Evolutionary conservation across 2,329 filamentous ascomycete genomes (phyloP).

Genomic region (Lanzia echinophila): DNA sequence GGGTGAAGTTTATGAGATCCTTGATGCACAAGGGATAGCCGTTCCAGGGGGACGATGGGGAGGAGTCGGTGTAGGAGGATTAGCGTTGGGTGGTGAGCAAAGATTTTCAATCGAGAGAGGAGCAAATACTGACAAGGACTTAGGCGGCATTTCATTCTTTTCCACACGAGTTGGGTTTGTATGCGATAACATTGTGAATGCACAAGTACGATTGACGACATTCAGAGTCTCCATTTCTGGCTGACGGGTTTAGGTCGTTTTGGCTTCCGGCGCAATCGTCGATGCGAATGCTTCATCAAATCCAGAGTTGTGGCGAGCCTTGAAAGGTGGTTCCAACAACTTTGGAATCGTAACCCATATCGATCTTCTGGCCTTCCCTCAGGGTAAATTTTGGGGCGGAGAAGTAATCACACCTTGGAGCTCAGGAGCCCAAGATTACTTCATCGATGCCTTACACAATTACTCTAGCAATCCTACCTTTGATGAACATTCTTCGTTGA

Average conservation of each 20-base stretch:
- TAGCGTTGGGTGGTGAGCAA: slow-evolving; percentile 9
- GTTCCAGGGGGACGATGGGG: slow-evolving; percentile 33
- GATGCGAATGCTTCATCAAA: not conserved
- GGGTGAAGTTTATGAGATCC: slow-evolving; percentile 32
- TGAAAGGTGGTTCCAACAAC: not conserved
- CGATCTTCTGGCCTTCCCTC: slow-evolving; percentile 34
- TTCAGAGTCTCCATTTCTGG: slow-evolving; percentile 12
- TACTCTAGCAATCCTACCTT: not conserved
- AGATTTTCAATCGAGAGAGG: not conserved
- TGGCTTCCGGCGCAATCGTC: not conserved
- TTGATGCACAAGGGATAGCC: slow-evolving; percentile 29
- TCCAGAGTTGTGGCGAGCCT: not conserved
- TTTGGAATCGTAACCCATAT: slow-evolving; percentile 33
- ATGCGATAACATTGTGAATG: slow-evolving; percentile 39
- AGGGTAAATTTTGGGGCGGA: slow-evolving; percentile 14
- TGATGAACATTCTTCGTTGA: not conserved
- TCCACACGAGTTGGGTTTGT: slow-evolving; percentile 38
- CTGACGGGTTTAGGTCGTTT: slow-evolving; percentile 9
- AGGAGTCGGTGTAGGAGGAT: slow-evolving; percentile 11
- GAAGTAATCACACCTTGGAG: not conserved
- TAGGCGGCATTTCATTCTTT: slow-evolving; percentile 13
- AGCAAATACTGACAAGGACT: not conserved
- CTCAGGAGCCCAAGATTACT: not conserved
- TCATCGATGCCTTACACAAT: slow-evolving; percentile 6
- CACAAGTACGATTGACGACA: slow-evolving; percentile 26